Conservation (phyloP, 495 filamentous ascomycete genomes). For the Penicillium angulare region DNA sequence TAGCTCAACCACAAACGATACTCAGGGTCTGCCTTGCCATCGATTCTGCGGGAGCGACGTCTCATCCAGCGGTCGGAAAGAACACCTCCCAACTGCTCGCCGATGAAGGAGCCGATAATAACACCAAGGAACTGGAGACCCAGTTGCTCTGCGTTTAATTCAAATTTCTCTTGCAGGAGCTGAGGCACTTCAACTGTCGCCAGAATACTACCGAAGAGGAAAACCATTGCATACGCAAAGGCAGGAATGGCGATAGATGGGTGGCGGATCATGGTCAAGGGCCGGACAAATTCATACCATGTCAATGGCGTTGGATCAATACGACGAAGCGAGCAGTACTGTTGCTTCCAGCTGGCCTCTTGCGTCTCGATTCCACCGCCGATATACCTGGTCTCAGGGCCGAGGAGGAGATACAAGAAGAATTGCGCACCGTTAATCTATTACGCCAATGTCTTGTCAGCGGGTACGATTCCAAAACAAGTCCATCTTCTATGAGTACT, state of each 20-base stretch:
- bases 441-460: conserved; percentile 1
- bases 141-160: conserved; percentile 51
- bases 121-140: conserved; percentile 55
- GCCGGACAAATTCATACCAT: conserved; percentile 45
- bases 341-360: conserved; percentile 27
- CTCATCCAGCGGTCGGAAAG: conserved; percentile 53
- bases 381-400: conserved; percentile 56
- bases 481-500: conserved; percentile 9
- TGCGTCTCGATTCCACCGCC: conserved; percentile 17
- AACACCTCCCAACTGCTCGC: conserved; percentile 55
- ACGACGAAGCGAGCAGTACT: conserved; percentile 43
- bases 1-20: conserved; percentile 56
- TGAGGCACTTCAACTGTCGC: conserved; percentile 54
- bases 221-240: conserved; percentile 50
- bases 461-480: conserved; percentile 25
- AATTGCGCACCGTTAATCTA: conserved; percentile 55
- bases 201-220: conserved; percentile 42
- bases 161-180: conserved; percentile 49
- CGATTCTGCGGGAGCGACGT: conserved; percentile 19
- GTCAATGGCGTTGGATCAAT: conserved; percentile 50
- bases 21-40: conserved; percentile 35
- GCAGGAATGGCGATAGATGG: conserved; percentile 48
- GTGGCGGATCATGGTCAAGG: conserved; percentile 39
- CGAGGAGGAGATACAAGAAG: conserved; percentile 52
- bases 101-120: conserved; percentile 57